These are phyloP conservation scores for Acanthamoeba lugdunensis DNA, from an alignment of 208 protist species.

Conservation along the genomic window DNA sequence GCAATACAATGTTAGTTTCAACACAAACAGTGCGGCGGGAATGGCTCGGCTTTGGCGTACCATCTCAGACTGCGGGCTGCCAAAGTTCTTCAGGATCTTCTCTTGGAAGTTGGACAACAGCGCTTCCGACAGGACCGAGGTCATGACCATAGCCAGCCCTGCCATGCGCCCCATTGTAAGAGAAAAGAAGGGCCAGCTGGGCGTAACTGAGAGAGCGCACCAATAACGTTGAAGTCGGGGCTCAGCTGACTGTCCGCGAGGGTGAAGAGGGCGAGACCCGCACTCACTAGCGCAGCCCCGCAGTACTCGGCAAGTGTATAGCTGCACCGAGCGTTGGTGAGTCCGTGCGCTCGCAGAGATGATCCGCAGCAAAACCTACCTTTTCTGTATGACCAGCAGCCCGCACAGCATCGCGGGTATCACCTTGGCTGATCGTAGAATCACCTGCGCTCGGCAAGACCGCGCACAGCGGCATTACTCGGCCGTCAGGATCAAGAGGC, in stretches of 20 bases:
- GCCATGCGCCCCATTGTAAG: background rate
- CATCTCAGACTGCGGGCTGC: background rate
- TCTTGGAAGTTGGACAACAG: constrained; percentile 15
- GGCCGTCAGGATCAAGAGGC: too few species aligned
- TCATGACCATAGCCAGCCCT: background rate
- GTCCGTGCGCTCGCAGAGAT: background rate
- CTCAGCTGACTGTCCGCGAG: background rate
- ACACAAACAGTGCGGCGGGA: background rate
- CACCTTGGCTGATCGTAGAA: constrained; percentile 12
- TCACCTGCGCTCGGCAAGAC: background rate
- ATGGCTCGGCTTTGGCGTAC: background rate
- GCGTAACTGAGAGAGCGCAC: background rate
- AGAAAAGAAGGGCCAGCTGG: background rate
- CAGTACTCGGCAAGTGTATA: background rate
- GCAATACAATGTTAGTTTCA: background rate
- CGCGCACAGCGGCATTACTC: too few species aligned
- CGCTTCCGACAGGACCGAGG: background rate
- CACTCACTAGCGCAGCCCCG: background rate
- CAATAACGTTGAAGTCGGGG: background rate
- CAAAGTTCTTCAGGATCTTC: constrained; percentile 36
- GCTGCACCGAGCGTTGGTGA: background rate
- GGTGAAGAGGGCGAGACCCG: background rate
- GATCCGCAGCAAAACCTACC: background rate
- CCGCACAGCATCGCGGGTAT: constrained; percentile 5
- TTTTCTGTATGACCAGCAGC: background rate